These are phyloP conservation scores for Hericium erinaceus DNA, from an alignment of 768 basidiomycete species.

Conservation along the genomic window DNA sequence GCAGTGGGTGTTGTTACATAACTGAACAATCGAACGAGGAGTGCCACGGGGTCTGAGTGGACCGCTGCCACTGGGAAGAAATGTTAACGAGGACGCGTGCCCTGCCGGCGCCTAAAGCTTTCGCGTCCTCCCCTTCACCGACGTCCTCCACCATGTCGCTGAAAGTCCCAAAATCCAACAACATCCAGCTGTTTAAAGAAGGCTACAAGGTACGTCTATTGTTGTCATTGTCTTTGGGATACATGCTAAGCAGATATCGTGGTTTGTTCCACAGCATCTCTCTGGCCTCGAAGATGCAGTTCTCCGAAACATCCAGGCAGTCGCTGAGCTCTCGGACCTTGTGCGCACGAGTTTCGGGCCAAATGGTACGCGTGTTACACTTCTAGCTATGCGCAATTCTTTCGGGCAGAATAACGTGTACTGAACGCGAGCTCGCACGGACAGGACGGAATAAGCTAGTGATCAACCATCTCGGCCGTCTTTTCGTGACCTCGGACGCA, in stretches of 20 bases:
- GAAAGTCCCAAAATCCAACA: constrained; percentile 86
- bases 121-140: not conserved
- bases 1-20: too few relatives aligned
- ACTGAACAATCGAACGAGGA: too few relatives aligned
- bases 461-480: constrained; percentile 91
- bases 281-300: constrained; percentile 92
- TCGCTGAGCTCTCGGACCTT: constrained; percentile 89
- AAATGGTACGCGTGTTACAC: constrained; percentile 55
- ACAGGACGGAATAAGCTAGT: constrained; percentile 93
- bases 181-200: constrained; percentile 91
- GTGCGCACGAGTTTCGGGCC: constrained; percentile 95
- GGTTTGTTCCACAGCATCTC: not conserved
- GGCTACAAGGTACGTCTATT: constrained; percentile 72
- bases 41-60: too few relatives aligned
- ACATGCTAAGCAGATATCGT: not conserved
- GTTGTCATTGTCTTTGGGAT: not conserved
- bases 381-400: not conserved
- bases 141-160: constrained; percentile 56
- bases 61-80: too few relatives aligned
- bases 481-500: constrained; percentile 98
- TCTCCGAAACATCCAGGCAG: constrained; percentile 90
- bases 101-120: not conserved
- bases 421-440: not conserved
- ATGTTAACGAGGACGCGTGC: too few relatives aligned
- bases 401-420: not conserved